Evolutionary conservation across 306 rosid species (phyloP).

Genomic region (Amphicarpaea edgeworthii): DNA sequence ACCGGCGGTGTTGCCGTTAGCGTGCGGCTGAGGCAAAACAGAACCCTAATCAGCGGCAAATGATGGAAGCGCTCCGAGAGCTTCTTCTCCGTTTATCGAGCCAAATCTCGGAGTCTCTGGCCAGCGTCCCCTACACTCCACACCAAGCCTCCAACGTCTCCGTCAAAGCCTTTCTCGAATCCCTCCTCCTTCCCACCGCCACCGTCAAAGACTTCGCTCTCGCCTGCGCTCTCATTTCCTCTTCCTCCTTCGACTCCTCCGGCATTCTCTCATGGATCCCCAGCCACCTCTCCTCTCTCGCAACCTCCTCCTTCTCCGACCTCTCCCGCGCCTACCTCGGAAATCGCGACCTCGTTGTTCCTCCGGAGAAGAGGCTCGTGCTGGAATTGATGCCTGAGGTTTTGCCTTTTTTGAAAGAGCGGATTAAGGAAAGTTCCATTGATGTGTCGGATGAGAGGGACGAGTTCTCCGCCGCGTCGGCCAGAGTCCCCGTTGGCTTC

Average conservation of each 20-base stretch:
- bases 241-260: slow-evolving; percentile 57
- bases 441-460: slow-evolving; percentile 67
- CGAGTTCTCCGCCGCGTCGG: slow-evolving; percentile 84
- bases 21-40: not conserved
- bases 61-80: slow-evolving; percentile 60
- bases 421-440: slow-evolving; percentile 76
- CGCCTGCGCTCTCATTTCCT: slow-evolving; percentile 73
- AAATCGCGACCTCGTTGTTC: not conserved
- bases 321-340: slow-evolving; percentile 57
- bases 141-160: slow-evolving; percentile 56
- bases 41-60: slow-evolving; percentile 40
- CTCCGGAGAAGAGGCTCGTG: slow-evolving; percentile 63
- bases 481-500: slow-evolving; percentile 75
- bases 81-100: slow-evolving; percentile 69
- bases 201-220: slow-evolving; percentile 70
- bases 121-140: slow-evolving; percentile 52
- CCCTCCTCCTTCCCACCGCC: slow-evolving; percentile 58
- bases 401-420: slow-evolving; percentile 67
- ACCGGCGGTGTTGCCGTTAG: not conserved
- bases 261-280: slow-evolving; percentile 81
- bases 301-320: slow-evolving; percentile 55
- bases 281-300: slow-evolving; percentile 53
- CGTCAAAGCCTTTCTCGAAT: slow-evolving; percentile 63
- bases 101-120: slow-evolving; percentile 54
- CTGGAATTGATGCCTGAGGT: slow-evolving; percentile 74